A percentile compares a stretch with the other conserved stretches of the same genome.
Evolutionary conservation across 176 grass and related monocot genomes (phyloP).

Genomic region (Pharus latifolius): DNA sequence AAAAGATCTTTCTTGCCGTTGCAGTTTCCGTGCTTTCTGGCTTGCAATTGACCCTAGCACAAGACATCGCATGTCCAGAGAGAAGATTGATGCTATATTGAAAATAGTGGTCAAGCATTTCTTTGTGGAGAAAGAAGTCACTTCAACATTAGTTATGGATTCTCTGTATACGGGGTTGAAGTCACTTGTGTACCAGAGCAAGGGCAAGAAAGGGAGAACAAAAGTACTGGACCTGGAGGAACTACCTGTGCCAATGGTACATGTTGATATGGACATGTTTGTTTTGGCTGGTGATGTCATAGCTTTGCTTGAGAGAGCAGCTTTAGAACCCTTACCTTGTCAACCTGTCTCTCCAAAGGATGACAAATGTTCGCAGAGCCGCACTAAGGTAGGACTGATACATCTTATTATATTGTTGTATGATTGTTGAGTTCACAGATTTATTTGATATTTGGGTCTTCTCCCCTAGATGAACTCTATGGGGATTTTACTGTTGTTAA

Average conservation of each 20-base stretch:
- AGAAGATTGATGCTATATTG: slow-evolving; percentile 57
- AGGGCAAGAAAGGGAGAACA: slow-evolving; percentile 45
- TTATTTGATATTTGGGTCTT: slow-evolving; percentile 15
- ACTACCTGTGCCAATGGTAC: slow-evolving; percentile 48
- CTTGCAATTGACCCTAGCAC: slow-evolving; percentile 47
- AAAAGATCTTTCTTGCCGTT: slow-evolving; percentile 25
- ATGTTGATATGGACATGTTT: slow-evolving; percentile 67
- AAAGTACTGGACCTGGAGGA: slow-evolving; percentile 46
- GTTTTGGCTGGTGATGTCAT: slow-evolving; percentile 84
- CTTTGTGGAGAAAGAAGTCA: slow-evolving; percentile 86
- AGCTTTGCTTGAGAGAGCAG: slow-evolving; percentile 52
- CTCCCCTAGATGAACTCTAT: background rate
- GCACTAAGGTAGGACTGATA: slow-evolving; percentile 40
- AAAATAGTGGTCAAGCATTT: slow-evolving; percentile 77
- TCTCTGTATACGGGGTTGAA: slow-evolving; percentile 67
- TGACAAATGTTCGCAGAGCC: slow-evolving; percentile 74
- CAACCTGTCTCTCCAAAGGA: slow-evolving; percentile 68
- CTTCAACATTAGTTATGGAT: slow-evolving; percentile 85
- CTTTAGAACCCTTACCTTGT: slow-evolving; percentile 58
- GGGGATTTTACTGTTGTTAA: background rate
- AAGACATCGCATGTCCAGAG: slow-evolving; percentile 53
- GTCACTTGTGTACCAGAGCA: slow-evolving; percentile 56
- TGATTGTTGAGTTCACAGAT: background rate
- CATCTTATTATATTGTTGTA: slow-evolving; percentile 4
- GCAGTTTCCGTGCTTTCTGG: slow-evolving; percentile 82